These are phyloP conservation scores for Lachancea thermotolerans DNA, from an alignment of 805 yeast genomes.

Conservation along the genomic window DNA sequence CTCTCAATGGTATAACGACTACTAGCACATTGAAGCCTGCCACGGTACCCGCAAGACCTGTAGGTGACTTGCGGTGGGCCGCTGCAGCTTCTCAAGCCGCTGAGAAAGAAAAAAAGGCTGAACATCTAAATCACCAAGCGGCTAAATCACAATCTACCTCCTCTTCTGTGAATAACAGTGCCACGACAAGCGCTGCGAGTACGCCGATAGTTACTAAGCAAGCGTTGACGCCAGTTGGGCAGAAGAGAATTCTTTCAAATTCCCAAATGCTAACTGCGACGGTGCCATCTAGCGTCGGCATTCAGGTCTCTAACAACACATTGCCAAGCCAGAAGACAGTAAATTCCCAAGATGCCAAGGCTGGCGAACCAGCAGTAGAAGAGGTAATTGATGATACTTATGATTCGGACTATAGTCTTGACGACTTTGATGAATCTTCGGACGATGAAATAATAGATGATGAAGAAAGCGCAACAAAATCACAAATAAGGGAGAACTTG, in stretches of 20 bases:
- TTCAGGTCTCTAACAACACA: neutral
- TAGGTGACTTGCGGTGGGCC: slow-evolving; percentile 50
- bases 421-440: slow-evolving; percentile 21
- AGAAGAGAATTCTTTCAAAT: neutral
- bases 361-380: neutral
- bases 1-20: slow-evolving; percentile 27
- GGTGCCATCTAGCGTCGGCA: neutral
- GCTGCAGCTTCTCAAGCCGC: slow-evolving; percentile 41
- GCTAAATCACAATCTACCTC: slow-evolving; percentile 5
- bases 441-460: neutral
- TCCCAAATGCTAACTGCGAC: neutral
- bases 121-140: neutral
- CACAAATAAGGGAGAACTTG: slow-evolving; percentile 8
- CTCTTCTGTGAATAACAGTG: slow-evolving; percentile 13
- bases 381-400: slow-evolving; percentile 13
- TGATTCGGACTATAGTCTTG: slow-evolving; percentile 22
- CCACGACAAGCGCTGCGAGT: slow-evolving; percentile 11
- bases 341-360: neutral
- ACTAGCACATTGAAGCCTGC: slow-evolving; percentile 43
- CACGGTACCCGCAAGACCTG: slow-evolving; percentile 45
- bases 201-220: slow-evolving; percentile 20
- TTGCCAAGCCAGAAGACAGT: too few relatives aligned
- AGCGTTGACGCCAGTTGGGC: slow-evolving; percentile 7
- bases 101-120: slow-evolving; percentile 20
- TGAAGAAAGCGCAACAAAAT: slow-evolving; percentile 13